Conservation (phyloP, 441 rosid genomes). For the Populus trichocarpa region DNA sequence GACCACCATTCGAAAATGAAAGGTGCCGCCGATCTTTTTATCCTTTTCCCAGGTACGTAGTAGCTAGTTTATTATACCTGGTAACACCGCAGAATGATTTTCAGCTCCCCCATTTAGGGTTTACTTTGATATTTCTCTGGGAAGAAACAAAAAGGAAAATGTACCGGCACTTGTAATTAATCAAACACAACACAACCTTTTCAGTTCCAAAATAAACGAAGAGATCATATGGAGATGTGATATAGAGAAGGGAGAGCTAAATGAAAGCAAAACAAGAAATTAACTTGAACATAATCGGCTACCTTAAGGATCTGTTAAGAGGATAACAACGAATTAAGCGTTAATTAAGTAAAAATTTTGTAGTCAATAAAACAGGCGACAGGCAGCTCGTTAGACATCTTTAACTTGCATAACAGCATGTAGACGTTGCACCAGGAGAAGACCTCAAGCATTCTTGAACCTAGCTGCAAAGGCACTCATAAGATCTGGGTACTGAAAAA, state of each 20-base stretch:
- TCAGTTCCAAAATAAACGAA: slow-evolving; percentile 16
- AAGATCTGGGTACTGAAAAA: slow-evolving; percentile 36
- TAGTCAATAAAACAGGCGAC: not conserved
- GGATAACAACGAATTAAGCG: not conserved
- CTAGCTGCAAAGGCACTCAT: slow-evolving; percentile 33
- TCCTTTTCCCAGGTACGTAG: no score
- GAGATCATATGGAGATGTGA: not conserved
- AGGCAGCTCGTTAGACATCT: not conserved
- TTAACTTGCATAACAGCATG: not conserved
- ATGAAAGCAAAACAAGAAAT: not conserved
- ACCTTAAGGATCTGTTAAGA: no score
- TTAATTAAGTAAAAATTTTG: not conserved
- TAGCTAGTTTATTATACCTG: not conserved
- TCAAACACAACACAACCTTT: not conserved
- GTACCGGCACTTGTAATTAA: not conserved
- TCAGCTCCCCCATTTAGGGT: no score
- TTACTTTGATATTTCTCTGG: no score
- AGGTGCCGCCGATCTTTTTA: no score
- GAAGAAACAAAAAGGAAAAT: not conserved
- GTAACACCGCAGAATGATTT: not conserved
- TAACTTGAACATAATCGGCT: no score
- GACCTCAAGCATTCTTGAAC: slow-evolving; percentile 33
- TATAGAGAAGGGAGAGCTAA: not conserved
- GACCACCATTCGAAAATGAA: no score
- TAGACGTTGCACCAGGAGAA: not conserved